phyloP scores from a whole-genome alignment of 225 moss, liverwort and hornwort genomes.

The Bryum argenteum region DNA sequence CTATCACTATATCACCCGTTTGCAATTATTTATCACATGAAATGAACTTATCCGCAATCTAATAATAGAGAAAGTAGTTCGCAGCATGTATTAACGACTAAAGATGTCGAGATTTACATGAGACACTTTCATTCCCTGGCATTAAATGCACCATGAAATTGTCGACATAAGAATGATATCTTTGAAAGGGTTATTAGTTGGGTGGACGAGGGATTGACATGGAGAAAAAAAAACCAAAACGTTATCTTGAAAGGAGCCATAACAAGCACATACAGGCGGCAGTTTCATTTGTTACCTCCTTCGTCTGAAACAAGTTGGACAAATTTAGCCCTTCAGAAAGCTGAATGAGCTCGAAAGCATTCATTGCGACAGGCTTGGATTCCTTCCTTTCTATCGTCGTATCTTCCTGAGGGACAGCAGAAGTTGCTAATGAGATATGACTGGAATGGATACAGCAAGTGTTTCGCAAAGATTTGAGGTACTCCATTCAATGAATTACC shows the following conservation, averaged over 20 bases:
- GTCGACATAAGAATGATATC: background rate
- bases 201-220: background rate
- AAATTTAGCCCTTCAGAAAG: conserved; percentile 73
- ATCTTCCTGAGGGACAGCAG: conserved; percentile 49
- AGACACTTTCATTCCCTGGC: background rate
- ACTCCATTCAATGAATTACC: conserved; percentile 38
- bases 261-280: background rate
- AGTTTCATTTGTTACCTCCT: conserved; percentile 22
- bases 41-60: background rate
- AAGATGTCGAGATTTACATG: background rate
- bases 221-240: background rate
- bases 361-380: conserved; percentile 70
- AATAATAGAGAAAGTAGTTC: background rate
- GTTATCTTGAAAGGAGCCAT: background rate
- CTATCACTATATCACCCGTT: background rate
- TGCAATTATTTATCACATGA: background rate
- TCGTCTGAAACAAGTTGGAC: conserved; percentile 69
- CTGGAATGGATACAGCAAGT: too few relatives aligned
- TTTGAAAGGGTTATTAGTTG: background rate
- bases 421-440: background rate
- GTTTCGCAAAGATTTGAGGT: too few relatives aligned
- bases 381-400: conserved; percentile 73
- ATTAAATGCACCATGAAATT: background rate
- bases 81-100: background rate
- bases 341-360: conserved; percentile 81